Evolutionary conservation across 371 early-diverging fungal genomes (phyloP).

Genomic region (Coemansia sp.): DNA sequence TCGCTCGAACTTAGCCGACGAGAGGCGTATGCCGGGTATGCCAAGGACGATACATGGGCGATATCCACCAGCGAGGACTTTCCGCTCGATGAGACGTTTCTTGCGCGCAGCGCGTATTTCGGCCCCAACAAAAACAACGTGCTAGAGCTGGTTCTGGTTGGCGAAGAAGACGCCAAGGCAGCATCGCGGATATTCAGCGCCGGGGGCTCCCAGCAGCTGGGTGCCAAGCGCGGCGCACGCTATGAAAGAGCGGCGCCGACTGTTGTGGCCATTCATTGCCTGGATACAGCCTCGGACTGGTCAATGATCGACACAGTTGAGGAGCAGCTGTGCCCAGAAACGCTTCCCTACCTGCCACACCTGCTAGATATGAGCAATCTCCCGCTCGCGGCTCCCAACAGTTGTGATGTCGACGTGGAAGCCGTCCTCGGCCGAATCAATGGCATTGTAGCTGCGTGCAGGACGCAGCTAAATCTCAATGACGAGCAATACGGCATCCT

Average conservation of each 20-base stretch:
- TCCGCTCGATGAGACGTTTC: conserved; percentile 26
- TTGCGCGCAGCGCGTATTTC: conserved; percentile 49
- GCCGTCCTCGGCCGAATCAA: conserved; percentile 7
- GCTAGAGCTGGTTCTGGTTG: conserved; percentile 40
- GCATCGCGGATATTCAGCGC: conserved; percentile 31
- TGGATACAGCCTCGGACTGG: conserved; percentile 69
- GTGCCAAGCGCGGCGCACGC: neutral
- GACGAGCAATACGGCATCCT: conserved; percentile 66
- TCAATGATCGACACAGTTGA: conserved; percentile 69
- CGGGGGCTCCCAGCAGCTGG: neutral
- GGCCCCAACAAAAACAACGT: conserved; percentile 51
- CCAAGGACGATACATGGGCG: conserved; percentile 51
- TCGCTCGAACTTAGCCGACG: conserved; percentile 39
- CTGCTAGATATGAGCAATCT: conserved; percentile 37
- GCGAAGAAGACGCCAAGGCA: conserved; percentile 43
- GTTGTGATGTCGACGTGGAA: conserved; percentile 9
- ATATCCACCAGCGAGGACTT: conserved; percentile 38
- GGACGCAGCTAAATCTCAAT: conserved; percentile 27
- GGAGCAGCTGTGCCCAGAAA: conserved; percentile 48
- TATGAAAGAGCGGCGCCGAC: conserved; percentile 8
- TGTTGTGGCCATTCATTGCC: conserved; percentile 64
- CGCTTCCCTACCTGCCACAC: conserved; percentile 57
- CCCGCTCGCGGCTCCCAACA: neutral
- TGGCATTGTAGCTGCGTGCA: conserved; percentile 9
- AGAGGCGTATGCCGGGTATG: conserved; percentile 41